phyloP scores from a whole-genome alignment of 2,329 filamentous ascomycete species.

The Cucurbitaria berberidis region DNA sequence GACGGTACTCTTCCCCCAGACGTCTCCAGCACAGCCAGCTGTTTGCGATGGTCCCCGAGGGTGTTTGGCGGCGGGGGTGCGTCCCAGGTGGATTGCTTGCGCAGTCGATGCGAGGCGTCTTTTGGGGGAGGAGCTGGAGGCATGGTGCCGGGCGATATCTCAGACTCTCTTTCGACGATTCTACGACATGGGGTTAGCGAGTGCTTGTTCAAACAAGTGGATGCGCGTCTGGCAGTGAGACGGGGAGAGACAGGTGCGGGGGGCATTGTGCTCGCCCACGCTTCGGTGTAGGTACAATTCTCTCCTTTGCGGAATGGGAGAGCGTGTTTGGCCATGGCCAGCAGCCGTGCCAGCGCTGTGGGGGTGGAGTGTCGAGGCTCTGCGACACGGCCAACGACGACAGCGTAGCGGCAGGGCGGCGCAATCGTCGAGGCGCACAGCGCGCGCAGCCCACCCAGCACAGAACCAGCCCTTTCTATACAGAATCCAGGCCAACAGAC shows the following conservation, averaged over 20 bases:
- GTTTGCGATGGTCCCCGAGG: slow-evolving; percentile 73
- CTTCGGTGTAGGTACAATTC: slow-evolving; percentile 9
- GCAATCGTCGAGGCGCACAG: slow-evolving; percentile 23
- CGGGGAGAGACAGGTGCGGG: slow-evolving; percentile 25
- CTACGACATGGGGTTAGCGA: slow-evolving; percentile 44
- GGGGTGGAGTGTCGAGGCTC: slow-evolving; percentile 19
- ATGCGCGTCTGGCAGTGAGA: slow-evolving; percentile 29
- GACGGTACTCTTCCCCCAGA: slow-evolving; percentile 63
- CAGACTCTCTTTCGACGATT: slow-evolving; percentile 54
- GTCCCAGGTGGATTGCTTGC: slow-evolving; percentile 59
- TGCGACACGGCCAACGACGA: slow-evolving; percentile 21
- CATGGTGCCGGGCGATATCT: slow-evolving; percentile 50
- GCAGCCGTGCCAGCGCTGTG: slow-evolving; percentile 6
- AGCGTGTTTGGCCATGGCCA: slow-evolving; percentile 1
- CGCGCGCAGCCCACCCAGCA: slow-evolving; percentile 18
- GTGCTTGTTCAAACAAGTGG: slow-evolving; percentile 10
- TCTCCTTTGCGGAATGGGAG: slow-evolving; percentile 7
- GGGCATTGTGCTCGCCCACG: slow-evolving; percentile 20
- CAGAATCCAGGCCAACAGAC: background rate
- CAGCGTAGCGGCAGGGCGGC: slow-evolving; percentile 14
- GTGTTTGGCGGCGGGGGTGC: slow-evolving; percentile 63
- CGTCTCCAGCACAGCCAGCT: slow-evolving; percentile 71
- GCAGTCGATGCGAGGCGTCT: slow-evolving; percentile 40
- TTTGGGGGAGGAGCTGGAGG: slow-evolving; percentile 46
- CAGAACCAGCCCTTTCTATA: slow-evolving; percentile 5